Evolutionary conservation across 495 filamentous ascomycete genomes (phyloP), one percentile per base, ranked within the genome.

Genomic region (Penicillium coprophilum): DNA sequence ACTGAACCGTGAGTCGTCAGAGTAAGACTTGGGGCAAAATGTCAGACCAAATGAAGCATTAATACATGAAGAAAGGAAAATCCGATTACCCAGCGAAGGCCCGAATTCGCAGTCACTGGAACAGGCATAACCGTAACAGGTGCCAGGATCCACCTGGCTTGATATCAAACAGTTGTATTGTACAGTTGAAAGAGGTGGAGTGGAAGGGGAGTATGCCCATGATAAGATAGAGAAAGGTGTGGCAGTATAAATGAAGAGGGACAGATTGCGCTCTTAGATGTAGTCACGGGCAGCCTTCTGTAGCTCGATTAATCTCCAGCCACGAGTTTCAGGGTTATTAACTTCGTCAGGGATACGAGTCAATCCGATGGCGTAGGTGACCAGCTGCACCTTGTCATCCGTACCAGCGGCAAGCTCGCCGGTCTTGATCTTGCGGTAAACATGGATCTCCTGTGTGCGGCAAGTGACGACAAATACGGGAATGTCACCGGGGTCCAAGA

Each of bases 231-330:
- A 31, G 41, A 30, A 40, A 43, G 17, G 11, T 20, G 10, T 12
- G 30, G 50, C 15, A 46, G 15, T 19, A 39, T 52, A n/a, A 45
- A 27, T 23, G 30, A 15, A 46, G 23, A 54, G 43, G 23, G 39
- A 34, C 45, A 3, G 2, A 24, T 36, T 52, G 31, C 30, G 34
- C 24, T 21, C 61, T 89, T 81, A 92, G 40, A 91, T 90, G 66
- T 94, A 98, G 76, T 98, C 94, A 70, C 95, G 85, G 54, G 88
- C 92, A 73, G 89, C 94, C 87, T 98, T 98, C 76, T 98, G 94
- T 76, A 98, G 80, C 80, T 98, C 94, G 68, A 98, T 96, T 71
- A 98, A 77, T 65, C 92, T 84, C 94, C 94, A 98, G 15, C 94
- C 94, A 60, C 91, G 81, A 5, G 94, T 98, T 73, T 98, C 94